These are phyloP conservation scores for Fomitopsis palustris DNA, from an alignment of 1,284 basidiomycete genomes.

Conservation along the genomic window DNA sequence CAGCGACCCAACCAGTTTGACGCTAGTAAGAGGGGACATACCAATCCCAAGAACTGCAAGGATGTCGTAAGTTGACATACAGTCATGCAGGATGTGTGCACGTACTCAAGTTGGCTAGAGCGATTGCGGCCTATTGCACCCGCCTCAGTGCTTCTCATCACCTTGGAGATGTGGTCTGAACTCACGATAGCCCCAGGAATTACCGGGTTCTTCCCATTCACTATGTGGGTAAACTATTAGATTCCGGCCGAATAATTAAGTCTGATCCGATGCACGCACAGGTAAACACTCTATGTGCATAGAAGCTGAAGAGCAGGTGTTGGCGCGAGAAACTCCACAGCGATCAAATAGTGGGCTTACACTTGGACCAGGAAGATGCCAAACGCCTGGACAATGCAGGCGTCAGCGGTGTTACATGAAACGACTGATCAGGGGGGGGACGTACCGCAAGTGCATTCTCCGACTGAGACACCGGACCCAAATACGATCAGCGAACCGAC, in stretches of 20 bases:
- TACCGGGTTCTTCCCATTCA: constrained; percentile 12
- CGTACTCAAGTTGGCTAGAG: not conserved
- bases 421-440: constrained; percentile 1
- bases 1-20: not conserved
- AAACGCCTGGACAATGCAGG: constrained; percentile 21
- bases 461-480: constrained; percentile 20
- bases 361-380: constrained; percentile 30
- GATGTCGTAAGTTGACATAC: not conserved
- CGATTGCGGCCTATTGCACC: not conserved
- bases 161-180: not conserved
- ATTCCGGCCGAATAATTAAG: not conserved
- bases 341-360: constrained; percentile 21
- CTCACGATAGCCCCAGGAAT: constrained; percentile 16
- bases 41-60: constrained; percentile 32
- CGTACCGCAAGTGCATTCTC: constrained; percentile 33
- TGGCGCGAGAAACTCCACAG: not conserved
- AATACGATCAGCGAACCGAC: not conserved
- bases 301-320: constrained; percentile 25
- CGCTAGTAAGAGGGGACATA: constrained; percentile 11
- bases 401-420: not conserved
- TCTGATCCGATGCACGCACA: constrained; percentile 13
- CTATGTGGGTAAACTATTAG: not conserved
- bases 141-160: not conserved
- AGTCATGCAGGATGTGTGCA: not conserved
- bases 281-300: constrained; percentile 30